phyloP scores from a whole-genome alignment of 2,329 filamentous ascomycete genomes.

The Hymenoscyphus repandus region DNA sequence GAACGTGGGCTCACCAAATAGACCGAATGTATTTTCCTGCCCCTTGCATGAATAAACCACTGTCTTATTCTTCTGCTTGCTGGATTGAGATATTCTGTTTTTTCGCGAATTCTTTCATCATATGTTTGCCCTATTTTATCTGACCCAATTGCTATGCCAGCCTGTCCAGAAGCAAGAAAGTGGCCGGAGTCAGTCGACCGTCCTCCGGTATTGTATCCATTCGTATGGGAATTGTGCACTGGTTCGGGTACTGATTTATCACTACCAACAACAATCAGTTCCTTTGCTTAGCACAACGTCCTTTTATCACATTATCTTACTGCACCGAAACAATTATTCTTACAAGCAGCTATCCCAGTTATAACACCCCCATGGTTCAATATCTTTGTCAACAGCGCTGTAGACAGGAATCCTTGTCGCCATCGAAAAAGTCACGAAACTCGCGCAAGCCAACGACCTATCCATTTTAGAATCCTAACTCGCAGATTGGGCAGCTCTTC shows the following conservation, averaged over 20 bases:
- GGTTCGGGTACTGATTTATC: constrained; percentile 22
- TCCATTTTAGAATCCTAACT: constrained; percentile 14
- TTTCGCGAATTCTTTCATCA: no score
- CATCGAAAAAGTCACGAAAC: constrained; percentile 10
- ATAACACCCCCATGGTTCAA: constrained; percentile 22
- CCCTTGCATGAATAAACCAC: no score
- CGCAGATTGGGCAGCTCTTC: constrained; percentile 17
- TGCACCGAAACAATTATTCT: constrained; percentile 26
- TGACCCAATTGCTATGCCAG: no score
- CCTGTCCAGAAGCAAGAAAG: constrained; percentile 39
- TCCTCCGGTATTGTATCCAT: constrained; percentile 44
- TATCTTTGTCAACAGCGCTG: constrained; percentile 16
- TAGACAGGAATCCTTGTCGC: constrained; percentile 22
- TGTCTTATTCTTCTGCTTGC: no score
- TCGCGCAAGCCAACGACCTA: constrained; percentile 14
- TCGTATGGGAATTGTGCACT: constrained; percentile 38
- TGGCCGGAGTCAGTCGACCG: constrained; percentile 44
- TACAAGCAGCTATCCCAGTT: constrained; percentile 22
- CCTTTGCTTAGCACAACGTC: not conserved
- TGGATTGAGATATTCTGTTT: no score
- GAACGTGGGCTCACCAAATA: no score
- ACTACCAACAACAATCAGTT: constrained; percentile 3
- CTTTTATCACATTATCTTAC: constrained; percentile 15
- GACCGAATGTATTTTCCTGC: no score
- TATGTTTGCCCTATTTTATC: no score